phyloP scores from a whole-genome alignment of 2,329 filamentous ascomycete species.

The Cordyceps cateniannulata region DNA sequence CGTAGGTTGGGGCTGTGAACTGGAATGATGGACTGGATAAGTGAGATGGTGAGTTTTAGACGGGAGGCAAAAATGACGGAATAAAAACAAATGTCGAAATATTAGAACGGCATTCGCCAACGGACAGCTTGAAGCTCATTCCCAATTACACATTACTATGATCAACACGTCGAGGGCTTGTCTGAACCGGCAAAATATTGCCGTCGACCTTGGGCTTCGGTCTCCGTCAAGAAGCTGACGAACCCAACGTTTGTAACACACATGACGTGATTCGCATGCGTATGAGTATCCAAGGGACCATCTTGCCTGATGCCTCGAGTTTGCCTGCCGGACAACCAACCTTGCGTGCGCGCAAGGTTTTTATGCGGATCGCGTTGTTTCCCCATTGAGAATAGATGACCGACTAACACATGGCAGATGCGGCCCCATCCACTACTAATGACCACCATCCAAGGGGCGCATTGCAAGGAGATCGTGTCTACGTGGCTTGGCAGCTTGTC shows the following conservation, averaged over 20 bases:
- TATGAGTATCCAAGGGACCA: background rate
- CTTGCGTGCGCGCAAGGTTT: background rate
- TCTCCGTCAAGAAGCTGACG: background rate
- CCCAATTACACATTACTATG: background rate
- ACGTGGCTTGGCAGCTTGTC: background rate
- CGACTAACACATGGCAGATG: background rate
- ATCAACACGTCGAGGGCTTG: background rate
- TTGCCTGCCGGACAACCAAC: background rate
- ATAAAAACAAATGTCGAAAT: background rate
- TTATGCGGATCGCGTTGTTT: background rate
- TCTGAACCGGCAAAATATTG: background rate
- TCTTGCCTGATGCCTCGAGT: background rate
- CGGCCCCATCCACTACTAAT: background rate
- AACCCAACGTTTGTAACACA: background rate
- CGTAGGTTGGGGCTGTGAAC: background rate
- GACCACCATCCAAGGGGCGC: background rate
- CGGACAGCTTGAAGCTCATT: background rate
- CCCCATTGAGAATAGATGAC: background rate
- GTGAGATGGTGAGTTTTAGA: no score
- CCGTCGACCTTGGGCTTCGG: background rate
- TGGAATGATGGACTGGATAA: no score
- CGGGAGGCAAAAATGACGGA: background rate
- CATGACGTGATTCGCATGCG: background rate
- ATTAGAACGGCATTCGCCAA: background rate
- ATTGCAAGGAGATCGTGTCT: background rate